Evolutionary conservation across 1,139 yeast genomes (phyloP), one percentile per base, ranked within the genome.

Genomic region (Candida gigantensis): DNA sequence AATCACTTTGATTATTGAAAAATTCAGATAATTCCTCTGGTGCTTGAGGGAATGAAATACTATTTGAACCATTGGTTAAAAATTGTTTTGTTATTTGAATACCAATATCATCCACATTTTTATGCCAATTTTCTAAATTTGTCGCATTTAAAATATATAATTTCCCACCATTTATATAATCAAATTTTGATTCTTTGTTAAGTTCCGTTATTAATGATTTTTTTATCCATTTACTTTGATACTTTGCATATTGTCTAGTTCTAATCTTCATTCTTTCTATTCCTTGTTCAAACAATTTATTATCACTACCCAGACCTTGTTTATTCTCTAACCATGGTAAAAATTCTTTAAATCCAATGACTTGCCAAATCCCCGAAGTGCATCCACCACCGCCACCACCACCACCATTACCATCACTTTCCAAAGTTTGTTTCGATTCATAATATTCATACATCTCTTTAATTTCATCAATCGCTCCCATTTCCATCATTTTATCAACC

Each of bases 321-420:
- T n/a, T n/a, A 6, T 55, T 55, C 46, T 41, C 21, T 4, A 92
- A 58, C 84, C 89, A 90, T 0, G 96, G 95, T 26, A 89, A 57
- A 54, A 92, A 90, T 57, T 92, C 97, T 53, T 88, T 87, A 58
- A 88, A 92, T 2, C 99, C 99, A 51, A 92, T 89, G 2, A 88
- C 96, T 60, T 92, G 98, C 88, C 89, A 90, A 0, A 92, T 75
- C 1, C 98, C 97, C 37, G 77, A 66, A 35, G 86, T 83, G 39
- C 79, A 62, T 79, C 53, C 45, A 14, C 43, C 50, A 1, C 40
- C 28, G 18, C 50, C 39, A 12, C n/a, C n/a, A n/a, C n/a, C n/a
- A n/a, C n/a, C n/a, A n/a, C n/a, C n/a, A n/a, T n/a, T n/a, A n/a
- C n/a, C n/a, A n/a, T n/a, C n/a, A n/a, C n/a, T n/a, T n/a, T n/a